Percentiles rank a stretch among this genome's conserved stretches.
Conservation (phyloP, 805 yeast genomes). For the Candida orba region DNA sequence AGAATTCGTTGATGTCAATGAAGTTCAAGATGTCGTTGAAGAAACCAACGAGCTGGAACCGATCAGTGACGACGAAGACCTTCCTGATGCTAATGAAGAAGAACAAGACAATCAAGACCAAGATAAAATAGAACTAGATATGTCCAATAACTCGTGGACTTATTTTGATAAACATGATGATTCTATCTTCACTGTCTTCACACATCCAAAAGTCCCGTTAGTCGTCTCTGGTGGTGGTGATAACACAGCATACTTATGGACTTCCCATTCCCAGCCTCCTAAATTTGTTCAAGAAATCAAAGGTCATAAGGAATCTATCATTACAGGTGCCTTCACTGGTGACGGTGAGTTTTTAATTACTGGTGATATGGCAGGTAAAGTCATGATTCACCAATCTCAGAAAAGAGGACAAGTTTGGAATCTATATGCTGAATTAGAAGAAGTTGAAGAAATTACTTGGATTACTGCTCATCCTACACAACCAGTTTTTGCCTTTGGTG, state of each 20-base stretch:
- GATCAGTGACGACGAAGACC: constrained; percentile 25
- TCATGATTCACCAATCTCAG: constrained; percentile 62
- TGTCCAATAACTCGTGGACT: constrained; percentile 82
- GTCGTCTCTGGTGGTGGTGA: constrained; percentile 97
- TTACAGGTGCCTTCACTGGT: constrained; percentile 72
- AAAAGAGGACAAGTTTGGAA: constrained; percentile 84
- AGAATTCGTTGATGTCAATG: constrained; percentile 34
- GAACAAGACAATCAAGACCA: constrained; percentile 26
- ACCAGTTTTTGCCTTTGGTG: constrained; percentile 85
- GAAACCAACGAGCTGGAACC: constrained; percentile 23
- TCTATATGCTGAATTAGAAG: constrained; percentile 61
- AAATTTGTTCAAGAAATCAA: constrained; percentile 65
- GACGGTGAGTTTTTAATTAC: constrained; percentile 80
- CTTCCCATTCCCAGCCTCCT: constrained; percentile 82
- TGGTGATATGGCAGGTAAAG: constrained; percentile 92
- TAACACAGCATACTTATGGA: constrained; percentile 84
- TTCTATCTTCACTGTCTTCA: constrained; percentile 73
- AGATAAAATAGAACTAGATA: constrained; percentile 63
- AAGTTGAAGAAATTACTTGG: constrained; percentile 89
- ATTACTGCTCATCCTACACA: constrained; percentile 71
- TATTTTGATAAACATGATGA: constrained; percentile 90
- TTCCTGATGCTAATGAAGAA: constrained; percentile 27
- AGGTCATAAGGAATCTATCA: constrained; percentile 85
- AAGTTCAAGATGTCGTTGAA: constrained; percentile 36
- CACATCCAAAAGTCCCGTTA: constrained; percentile 79